Percentiles rank a stretch among this genome's conserved stretches.
Evolutionary conservation across 108 stramenopile genomes (phyloP).

Genomic region (Cyclotella kingstonii): DNA sequence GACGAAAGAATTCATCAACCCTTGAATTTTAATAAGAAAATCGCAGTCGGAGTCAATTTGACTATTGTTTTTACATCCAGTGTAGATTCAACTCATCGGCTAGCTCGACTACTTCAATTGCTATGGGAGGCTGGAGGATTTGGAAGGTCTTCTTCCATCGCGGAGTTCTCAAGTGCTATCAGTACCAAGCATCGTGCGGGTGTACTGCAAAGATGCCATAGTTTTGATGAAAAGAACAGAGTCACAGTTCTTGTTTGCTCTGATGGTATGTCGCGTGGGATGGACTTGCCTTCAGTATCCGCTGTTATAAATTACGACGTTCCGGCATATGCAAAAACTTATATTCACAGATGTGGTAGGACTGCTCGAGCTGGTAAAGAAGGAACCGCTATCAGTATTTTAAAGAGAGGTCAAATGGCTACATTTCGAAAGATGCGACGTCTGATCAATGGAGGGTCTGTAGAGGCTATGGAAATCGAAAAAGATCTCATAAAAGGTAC

Average conservation of each 20-base stretch:
- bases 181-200: slow-evolving; percentile 62
- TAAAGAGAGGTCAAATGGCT: slow-evolving; percentile 70
- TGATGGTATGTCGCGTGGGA: slow-evolving; percentile 86
- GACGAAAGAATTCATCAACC: slow-evolving; percentile 47
- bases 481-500: slow-evolving; percentile 56
- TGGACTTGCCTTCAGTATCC: slow-evolving; percentile 68
- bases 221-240: slow-evolving; percentile 23
- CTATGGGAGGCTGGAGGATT: slow-evolving; percentile 59
- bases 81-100: slow-evolving; percentile 91
- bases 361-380: slow-evolving; percentile 76
- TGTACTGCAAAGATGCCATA: slow-evolving; percentile 64
- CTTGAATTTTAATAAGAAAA: background rate
- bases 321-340: slow-evolving; percentile 78
- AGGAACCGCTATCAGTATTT: slow-evolving; percentile 65
- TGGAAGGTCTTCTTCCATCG: slow-evolving; percentile 45
- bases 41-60: slow-evolving; percentile 19
- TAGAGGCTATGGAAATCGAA: slow-evolving; percentile 37
- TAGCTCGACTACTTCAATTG: slow-evolving; percentile 86
- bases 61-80: slow-evolving; percentile 93
- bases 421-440: slow-evolving; percentile 64
- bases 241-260: slow-evolving; percentile 74
- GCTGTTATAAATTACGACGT: slow-evolving; percentile 83
- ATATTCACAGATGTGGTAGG: slow-evolving; percentile 83
- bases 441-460: slow-evolving; percentile 53
- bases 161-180: slow-evolving; percentile 76